Evolutionary conservation across 345 rosid species (phyloP), one percentile per base, ranked within the genome.

Genomic region (Rubroshorea leprosula): DNA sequence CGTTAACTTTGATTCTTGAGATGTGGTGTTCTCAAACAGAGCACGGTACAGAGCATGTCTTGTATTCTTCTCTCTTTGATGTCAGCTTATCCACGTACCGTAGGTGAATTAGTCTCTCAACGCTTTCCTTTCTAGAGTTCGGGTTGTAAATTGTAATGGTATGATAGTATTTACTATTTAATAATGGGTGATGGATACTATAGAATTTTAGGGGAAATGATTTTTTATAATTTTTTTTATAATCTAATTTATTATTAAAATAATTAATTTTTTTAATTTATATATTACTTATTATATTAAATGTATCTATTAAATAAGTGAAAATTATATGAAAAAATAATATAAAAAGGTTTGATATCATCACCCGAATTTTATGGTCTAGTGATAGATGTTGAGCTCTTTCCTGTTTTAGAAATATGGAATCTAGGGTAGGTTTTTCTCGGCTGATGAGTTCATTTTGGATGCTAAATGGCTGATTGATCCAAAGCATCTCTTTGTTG

Each of bases 401-500:
- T 57, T 61, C 64, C 45, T 48, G 25, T 66, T 38, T 53, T 47
- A 57, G 61, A 72, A 72, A 59, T 21, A 89, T 92, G 98, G 98
- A 83, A 81, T 86, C 95, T 74, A 72, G 75, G 57, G 73, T 79
- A 68, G 72, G 63, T 73, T 80, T 59, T 73, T 73, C 68, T 71
- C 74, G 3, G 72, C 58, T 61, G 76, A 72, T 55, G 86, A 76
- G 64, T 74, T 70, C 59, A 68, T 66, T 60, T 61, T 86, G 77
- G 96, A 86, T 75, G 67, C 84, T 31, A 81, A 77, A 72, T 89
- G 90, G 95, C 71, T 84, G 67, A 75, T 92, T 76, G 98, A 92
- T 80, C 91, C 98, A 20, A 80, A 89, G 54, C 89, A 69, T 80
- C 89, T 92, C 50, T 83, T 83, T 71, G 98, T 89, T 63, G 98